Evolutionary conservation across 1,139 yeast species (phyloP), one percentile per base, ranked within the genome.

Genomic region (Chernovozyma aurita): DNA sequence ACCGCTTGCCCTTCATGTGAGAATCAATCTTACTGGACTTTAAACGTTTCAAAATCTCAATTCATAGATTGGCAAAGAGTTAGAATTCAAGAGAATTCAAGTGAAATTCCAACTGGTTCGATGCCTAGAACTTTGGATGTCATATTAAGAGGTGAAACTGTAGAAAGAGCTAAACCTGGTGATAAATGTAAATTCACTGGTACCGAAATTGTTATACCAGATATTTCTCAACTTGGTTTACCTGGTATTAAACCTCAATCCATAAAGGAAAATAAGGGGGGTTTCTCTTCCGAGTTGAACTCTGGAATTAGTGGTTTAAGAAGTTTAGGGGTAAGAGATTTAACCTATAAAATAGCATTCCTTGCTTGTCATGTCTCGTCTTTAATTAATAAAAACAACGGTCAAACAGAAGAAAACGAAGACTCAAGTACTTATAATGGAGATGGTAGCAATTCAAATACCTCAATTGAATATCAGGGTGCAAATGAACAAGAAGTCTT

Each of bases 81-180:
- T 18, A 76, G 98, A 48, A 85, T 92, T 43, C 99, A 92, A 58
- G 99, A 92, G 57, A 94, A 92, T 53, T 79, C 97, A 13, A 85
- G 74, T 50, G 98, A 92, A 61, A 92, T 92, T 41, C 99, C 99
- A 20, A 88, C 97, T 0, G 99, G 99, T 22, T 87, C 97, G 2
- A 92, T 92, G 99, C 99, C 99, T 26, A 77, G 99, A 58, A 92
- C 97, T 8, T 64, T 92, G 47, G 98, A 92, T 59, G 95, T 92
- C 20, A 85, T 92, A 38, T 65, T 92, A 39, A 74, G 98, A 52
- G 98, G 98, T 32, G 97, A 92, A 50, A 75, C 88, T 35, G 98
- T 94, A 7, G 99, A 92, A 57, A 75, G 90, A 46, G 97, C 97
- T 3, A 94, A 92, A 59, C 97, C 99, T 1, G 99, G 99, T 46